Evolutionary conservation across 2,329 filamentous ascomycete species (phyloP), one percentile per base, ranked within the genome.

Genomic region (Ambrosiella xylebori): DNA sequence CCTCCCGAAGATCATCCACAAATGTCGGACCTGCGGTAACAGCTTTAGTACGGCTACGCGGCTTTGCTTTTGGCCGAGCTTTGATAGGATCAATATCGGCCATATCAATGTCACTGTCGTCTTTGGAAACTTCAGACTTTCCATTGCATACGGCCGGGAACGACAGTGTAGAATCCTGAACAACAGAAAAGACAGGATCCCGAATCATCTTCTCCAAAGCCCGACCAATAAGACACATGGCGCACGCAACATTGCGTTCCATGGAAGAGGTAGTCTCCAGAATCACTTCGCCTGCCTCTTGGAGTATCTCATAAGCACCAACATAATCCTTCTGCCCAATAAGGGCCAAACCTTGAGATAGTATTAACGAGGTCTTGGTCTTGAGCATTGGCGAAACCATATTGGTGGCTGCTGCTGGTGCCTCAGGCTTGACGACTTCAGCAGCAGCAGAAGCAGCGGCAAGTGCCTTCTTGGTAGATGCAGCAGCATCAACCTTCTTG

Each of bases 81-180:
- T 39, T 50, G 8, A 51, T 19, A 51, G 35, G 8, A 11, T 51
- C 19, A 35, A 19, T 19, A n/a, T 36, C 47, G 9, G 45, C 39
- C 50, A 57, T 57, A 15, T 52, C 54, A 7, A 51, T 6, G 13
- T 54, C 55, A 5, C 38, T 37, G 13, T 58, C 37, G 2, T 47
- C 60, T 2, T 52, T 57, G 13, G 61, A 55, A 7, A 52, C 44
- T 36, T 59, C 59, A 6, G 57, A 55, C 51, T 55, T 44, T 13
- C 52, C 52, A 56, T 65, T 73, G 13, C 72, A 71, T 41, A 91
- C 74, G 0, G 87, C 82, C 1, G 90, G 88, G 61, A 91, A 85
- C 0, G 89, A 94, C 35, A 96, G 82, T 0, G 89, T 95, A 0
- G 93, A 96, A 65, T 98, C 93, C 51, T 91, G 87, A 13, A 97